Conservation (phyloP, 2,329 filamentous ascomycete species). For the Fusarium albidum region DNA sequence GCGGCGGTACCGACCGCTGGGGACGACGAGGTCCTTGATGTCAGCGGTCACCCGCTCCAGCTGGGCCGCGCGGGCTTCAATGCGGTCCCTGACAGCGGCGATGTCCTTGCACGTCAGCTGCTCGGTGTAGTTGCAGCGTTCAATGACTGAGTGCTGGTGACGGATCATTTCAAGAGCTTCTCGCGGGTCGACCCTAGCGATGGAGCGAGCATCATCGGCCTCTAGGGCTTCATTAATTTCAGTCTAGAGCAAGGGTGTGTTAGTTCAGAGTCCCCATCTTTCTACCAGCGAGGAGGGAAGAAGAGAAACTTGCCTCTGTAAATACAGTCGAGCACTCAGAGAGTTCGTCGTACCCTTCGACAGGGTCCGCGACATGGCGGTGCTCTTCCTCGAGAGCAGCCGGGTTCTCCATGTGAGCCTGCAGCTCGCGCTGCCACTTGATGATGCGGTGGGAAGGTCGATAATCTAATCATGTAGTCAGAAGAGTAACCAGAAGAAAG, state of each 20-base stretch:
- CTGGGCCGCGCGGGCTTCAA: constrained; percentile 25
- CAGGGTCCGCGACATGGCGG: neutral
- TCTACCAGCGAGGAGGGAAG: too few species aligned
- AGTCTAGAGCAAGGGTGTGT: constrained; percentile 3
- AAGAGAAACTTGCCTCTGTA: constrained; percentile 27
- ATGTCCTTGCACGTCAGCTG: neutral
- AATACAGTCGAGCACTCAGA: constrained; percentile 18
- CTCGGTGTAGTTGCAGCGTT: constrained; percentile 13
- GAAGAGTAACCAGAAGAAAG: neutral
- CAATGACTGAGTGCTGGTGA: constrained; percentile 31
- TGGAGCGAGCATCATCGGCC: constrained; percentile 22
- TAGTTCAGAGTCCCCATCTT: too few species aligned
- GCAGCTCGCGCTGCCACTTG: constrained; percentile 14
- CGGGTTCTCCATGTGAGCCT: neutral
- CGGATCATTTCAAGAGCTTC: constrained; percentile 23
- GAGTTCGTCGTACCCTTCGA: neutral
- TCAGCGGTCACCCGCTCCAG: constrained; percentile 16
- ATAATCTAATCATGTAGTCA: neutral
- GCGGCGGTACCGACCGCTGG: constrained; percentile 7
- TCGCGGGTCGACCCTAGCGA: constrained; percentile 32
- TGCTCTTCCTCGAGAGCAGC: too few species aligned
- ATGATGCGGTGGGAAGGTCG: constrained; percentile 1
- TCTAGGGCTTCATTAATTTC: constrained; percentile 35
- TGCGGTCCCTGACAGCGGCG: neutral
- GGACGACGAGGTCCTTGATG: constrained; percentile 10